phyloP scores from a whole-genome alignment of 306 rosid species.

The Medicago arabica region DNA sequence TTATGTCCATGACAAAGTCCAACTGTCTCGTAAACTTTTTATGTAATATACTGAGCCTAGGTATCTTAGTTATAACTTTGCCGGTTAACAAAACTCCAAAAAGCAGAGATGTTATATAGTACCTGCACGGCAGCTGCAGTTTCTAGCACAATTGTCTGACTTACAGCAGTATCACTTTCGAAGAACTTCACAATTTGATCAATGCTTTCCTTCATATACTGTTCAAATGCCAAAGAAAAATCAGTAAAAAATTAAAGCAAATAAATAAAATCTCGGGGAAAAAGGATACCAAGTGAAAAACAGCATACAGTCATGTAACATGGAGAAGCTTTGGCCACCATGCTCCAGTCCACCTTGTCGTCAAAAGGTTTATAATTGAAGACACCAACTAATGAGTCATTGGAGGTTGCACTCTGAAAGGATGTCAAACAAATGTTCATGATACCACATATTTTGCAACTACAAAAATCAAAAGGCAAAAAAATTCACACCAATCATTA shows the following conservation, averaged over 20 bases:
- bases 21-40: constrained; percentile 1
- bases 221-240: constrained; percentile 43
- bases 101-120: constrained; percentile 30
- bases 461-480: constrained; percentile 28
- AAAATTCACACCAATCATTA: constrained; percentile 16
- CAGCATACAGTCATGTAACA: constrained; percentile 93
- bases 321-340: constrained; percentile 97
- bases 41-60: constrained; percentile 13
- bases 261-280: constrained; percentile 33
- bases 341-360: constrained; percentile 88
- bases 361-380: constrained; percentile 85
- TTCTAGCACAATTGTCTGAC: constrained; percentile 89
- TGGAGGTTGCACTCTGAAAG: constrained; percentile 84
- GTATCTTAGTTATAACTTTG: constrained; percentile 28
- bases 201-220: constrained; percentile 88
- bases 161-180: constrained; percentile 74
- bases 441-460: constrained; percentile 22
- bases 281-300: constrained; percentile 22
- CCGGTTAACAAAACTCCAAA: constrained; percentile 37
- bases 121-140: constrained; percentile 99
- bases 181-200: constrained; percentile 84
- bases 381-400: constrained; percentile 77
- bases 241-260: constrained; percentile 42
- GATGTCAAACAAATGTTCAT: constrained; percentile 37
- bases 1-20: not conserved